Evolutionary conservation across 345 rosid species (phyloP).

Genomic region (Rubroshorea leprosula): DNA sequence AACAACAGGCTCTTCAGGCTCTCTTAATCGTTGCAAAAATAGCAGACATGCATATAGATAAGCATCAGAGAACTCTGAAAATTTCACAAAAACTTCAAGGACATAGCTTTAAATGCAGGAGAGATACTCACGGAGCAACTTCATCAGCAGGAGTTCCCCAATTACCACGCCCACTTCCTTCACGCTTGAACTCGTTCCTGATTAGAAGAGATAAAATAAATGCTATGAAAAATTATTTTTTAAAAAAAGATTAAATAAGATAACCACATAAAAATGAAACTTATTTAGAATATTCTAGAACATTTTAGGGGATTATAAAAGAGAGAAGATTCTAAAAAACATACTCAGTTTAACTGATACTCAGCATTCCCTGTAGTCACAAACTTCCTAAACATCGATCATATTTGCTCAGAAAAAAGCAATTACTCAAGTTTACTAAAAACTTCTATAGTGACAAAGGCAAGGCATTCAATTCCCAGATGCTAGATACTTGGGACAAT

Average conservation of each 20-base stretch:
- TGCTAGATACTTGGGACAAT: too few relatives aligned
- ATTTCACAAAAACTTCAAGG: background rate
- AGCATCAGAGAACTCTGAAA: too few relatives aligned
- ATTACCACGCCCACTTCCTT: conserved; percentile 90
- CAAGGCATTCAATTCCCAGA: background rate
- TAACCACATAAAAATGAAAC: too few relatives aligned
- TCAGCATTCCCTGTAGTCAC: too few relatives aligned
- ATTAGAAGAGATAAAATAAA: background rate
- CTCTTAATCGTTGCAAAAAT: conserved; percentile 32
- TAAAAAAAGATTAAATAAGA: background rate
- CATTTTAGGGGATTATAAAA: too few relatives aligned
- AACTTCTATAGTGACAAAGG: background rate
- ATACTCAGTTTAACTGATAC: too few relatives aligned
- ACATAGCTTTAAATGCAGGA: background rate
- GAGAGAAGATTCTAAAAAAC: too few relatives aligned
- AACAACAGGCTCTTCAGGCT: conserved; percentile 52
- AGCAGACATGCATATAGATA: conserved; percentile 4
- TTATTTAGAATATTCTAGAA: background rate
- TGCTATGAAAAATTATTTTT: too few relatives aligned
- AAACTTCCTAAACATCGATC: too few relatives aligned
- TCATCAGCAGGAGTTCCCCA: conserved; percentile 92
- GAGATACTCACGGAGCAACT: conserved; percentile 51
- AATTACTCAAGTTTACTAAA: too few relatives aligned
- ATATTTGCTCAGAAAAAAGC: too few relatives aligned
- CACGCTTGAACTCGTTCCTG: conserved; percentile 78